These are phyloP conservation scores for Xylaria sp. DNA, from an alignment of 2,329 filamentous ascomycete species.

Conservation along the genomic window DNA sequence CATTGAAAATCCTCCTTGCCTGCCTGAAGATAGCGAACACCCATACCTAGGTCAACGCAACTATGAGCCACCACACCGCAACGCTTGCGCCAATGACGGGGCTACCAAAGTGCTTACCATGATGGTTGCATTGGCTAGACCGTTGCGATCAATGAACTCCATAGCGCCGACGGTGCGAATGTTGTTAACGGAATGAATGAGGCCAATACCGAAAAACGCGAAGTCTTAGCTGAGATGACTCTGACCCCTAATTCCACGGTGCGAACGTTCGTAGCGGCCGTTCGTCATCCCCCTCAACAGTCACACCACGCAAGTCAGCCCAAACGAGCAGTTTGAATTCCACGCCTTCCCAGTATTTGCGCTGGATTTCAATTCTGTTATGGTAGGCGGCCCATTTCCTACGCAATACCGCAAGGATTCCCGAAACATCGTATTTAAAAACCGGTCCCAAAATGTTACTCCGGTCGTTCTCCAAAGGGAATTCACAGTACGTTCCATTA, in stretches of 20 bases:
- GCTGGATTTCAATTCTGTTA: not conserved
- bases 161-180: not conserved
- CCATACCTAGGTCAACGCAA: not conserved
- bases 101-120: too few relatives aligned
- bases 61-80: not conserved
- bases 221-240: not conserved
- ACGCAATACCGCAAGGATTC: not conserved
- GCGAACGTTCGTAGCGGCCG: not conserved
- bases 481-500: slow-evolving; percentile 29
- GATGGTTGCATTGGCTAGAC: too few relatives aligned
- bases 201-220: not conserved
- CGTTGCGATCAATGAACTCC: not conserved
- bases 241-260: not conserved
- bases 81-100: not conserved
- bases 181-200: too few relatives aligned
- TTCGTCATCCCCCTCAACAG: not conserved
- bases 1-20: too few relatives aligned
- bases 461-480: not conserved
- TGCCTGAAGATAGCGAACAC: too few relatives aligned
- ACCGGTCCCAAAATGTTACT: too few relatives aligned
- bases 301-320: not conserved
- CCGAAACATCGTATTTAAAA: too few relatives aligned
- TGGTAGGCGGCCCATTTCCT: not conserved
- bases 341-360: not conserved
- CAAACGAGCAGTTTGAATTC: not conserved